phyloP scores from a whole-genome alignment of 2,329 filamentous ascomycete species.

The Davidsoniella virescens region DNA sequence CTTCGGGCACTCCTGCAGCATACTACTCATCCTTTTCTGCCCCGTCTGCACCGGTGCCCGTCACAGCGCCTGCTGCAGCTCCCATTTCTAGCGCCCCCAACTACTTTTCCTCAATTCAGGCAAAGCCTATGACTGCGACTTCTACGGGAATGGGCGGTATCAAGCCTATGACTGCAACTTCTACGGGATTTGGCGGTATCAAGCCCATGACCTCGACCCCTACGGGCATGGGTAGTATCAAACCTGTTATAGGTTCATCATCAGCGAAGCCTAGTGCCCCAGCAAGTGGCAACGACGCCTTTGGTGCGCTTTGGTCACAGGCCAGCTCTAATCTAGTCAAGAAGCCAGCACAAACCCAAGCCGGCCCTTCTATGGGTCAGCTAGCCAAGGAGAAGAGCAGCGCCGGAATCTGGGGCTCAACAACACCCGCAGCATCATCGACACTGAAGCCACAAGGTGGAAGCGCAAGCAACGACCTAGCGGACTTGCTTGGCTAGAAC shows the following conservation, averaged over 20 bases:
- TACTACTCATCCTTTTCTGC: conserved; percentile 49
- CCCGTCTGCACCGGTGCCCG: conserved; percentile 20
- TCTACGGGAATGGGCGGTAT: conserved; percentile 13
- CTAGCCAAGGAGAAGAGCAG: conserved; percentile 97
- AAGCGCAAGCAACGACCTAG: conserved; percentile 23
- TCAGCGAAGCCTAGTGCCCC: conserved; percentile 30
- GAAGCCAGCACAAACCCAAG: conserved; percentile 39
- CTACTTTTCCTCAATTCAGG: conserved; percentile 73
- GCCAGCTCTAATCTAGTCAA: conserved; percentile 65
- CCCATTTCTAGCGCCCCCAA: conserved; percentile 75
- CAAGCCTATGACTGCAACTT: conserved; percentile 19
- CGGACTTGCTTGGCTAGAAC: conserved; percentile 31
- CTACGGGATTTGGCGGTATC: conserved; percentile 27
- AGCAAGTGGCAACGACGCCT: conserved; percentile 61
- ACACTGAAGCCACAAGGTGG: conserved; percentile 17
- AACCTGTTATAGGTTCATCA: conserved; percentile 30
- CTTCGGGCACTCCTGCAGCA: conserved; percentile 36
- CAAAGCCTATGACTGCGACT: conserved; percentile 9
- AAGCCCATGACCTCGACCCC: conserved; percentile 29
- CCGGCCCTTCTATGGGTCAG: conserved; percentile 72
- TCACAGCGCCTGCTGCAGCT: conserved; percentile 15
- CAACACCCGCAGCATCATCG: conserved; percentile 4
- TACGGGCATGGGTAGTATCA: conserved; percentile 28
- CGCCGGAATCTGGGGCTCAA: conserved; percentile 79
- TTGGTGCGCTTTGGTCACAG: conserved; percentile 71